A percentile compares a stretch with the other conserved stretches of the same genome.
These are phyloP conservation scores for Didymella sp. DNA, from an alignment of 2,329 filamentous ascomycete species.

Conservation along the genomic window DNA sequence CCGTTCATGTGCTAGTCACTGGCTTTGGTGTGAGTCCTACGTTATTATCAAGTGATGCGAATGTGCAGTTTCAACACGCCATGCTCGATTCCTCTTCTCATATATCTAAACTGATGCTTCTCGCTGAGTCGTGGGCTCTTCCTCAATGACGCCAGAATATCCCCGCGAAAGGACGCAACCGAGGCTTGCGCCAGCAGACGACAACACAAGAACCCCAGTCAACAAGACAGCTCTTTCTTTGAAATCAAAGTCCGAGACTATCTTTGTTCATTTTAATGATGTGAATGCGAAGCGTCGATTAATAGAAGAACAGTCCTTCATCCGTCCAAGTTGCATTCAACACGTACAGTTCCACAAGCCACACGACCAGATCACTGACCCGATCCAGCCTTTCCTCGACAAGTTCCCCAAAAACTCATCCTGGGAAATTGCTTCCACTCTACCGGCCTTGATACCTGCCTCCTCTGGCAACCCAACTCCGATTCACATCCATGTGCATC, in stretches of 20 bases:
- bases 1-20: conserved; percentile 47
- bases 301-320: background rate
- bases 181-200: background rate
- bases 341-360: background rate
- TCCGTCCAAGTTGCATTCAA: background rate
- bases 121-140: background rate
- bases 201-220: background rate
- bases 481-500: conserved; percentile 47
- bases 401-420: conserved; percentile 45
- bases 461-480: conserved; percentile 33
- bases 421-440: conserved; percentile 48
- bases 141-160: background rate
- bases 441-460: conserved; percentile 45
- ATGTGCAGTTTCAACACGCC: background rate
- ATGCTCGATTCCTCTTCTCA: background rate
- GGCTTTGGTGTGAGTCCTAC: conserved; percentile 43
- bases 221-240: background rate
- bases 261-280: background rate
- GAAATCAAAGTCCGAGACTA: background rate
- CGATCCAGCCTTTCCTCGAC: conserved; percentile 41
- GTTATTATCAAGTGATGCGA: background rate
- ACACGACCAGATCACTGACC: conserved; percentile 16
- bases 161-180: background rate
- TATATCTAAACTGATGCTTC: background rate
- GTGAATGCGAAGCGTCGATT: background rate